Conservation (phyloP, 345 rosid genomes). For the Cardamine resedifolia region DNA sequence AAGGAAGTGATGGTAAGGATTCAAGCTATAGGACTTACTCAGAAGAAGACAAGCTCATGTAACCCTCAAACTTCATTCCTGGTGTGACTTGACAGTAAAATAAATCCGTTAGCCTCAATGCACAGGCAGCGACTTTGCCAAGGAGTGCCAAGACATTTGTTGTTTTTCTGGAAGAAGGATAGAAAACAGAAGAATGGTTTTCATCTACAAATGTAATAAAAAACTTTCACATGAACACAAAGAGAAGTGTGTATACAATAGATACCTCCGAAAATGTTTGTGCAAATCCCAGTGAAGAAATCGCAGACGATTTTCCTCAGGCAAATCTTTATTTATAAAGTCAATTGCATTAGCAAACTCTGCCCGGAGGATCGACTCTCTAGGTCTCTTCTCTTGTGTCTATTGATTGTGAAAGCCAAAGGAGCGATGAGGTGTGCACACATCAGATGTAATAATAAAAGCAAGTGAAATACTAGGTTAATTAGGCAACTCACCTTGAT, state of each 20-base stretch:
- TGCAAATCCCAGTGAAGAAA: slow-evolving; percentile 60
- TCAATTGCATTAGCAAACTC: slow-evolving; percentile 97
- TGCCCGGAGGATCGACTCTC: slow-evolving; percentile 87
- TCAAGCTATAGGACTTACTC: slow-evolving; percentile 56
- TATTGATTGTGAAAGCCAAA: slow-evolving; percentile 20
- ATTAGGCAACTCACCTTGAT: slow-evolving; percentile 61
- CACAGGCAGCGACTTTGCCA: slow-evolving; percentile 80
- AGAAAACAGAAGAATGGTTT: slow-evolving; percentile 23
- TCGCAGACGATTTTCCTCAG: slow-evolving; percentile 67
- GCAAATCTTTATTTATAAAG: slow-evolving; percentile 76
- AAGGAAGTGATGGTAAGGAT: background rate
- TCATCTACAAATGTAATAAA: background rate
- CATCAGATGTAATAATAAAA: background rate
- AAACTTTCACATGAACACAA: background rate
- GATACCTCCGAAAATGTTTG: slow-evolving; percentile 79
- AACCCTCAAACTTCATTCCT: slow-evolving; percentile 51
- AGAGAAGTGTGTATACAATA: slow-evolving; percentile 12
- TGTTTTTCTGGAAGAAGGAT: slow-evolving; percentile 61
- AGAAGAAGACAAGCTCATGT: slow-evolving; percentile 44
- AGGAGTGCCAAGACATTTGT: slow-evolving; percentile 70
- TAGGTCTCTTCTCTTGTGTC: slow-evolving; percentile 56
- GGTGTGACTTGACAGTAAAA: slow-evolving; percentile 77
- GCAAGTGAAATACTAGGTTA: background rate
- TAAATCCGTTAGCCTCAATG: slow-evolving; percentile 79
- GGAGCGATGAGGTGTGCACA: background rate